Evolutionary conservation across 495 filamentous ascomycete species (phyloP), one percentile per base, ranked within the genome.

Genomic region (Lindgomyces ingoldianus): DNA sequence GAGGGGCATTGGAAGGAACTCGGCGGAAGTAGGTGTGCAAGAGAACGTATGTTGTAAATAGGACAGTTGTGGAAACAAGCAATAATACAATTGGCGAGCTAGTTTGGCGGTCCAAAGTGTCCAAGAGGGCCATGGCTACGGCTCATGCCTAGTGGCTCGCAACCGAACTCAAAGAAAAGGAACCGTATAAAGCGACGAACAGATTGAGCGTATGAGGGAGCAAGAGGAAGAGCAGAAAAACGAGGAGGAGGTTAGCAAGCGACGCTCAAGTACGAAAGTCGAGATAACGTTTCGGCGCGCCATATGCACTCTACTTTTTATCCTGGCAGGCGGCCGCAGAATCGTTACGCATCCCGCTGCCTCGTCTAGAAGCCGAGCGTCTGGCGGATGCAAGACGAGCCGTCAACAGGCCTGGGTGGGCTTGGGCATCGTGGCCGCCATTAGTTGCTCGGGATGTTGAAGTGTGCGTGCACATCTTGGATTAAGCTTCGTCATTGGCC

Each of bases 1-100:
- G 56, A 3, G 63, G 63, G 1, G 63, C 45, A 36, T 66, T 60
- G 19, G 55, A 19, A 8, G 49, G 63, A 12, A 54, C 30, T 22
- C 47, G 47, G 47, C 63, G 63, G 18, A 46, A 2, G 24, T 47
- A 66, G 45, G 63, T 44, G 33, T 58, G 53, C 1, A 58, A 21
- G n/a, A 53, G 3, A 18, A 58, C 54, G 25, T 58, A 65, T 4
- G n/a, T 39, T 9, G 36, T 58, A 19, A 65, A 39, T 1, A 65
- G 46, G 21, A 53, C 55, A 10, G 22, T 27, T 9, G 36, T 19
- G 53, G 21, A 55, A 1, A n/a, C 52, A 14, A 45, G 9, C 4
- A 64, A 22, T 12, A 42, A 36, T 1, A 36, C 11, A 18, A 14
- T 22, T 3, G 30, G 53, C 14, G 61, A 57, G 2, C 29, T 25